Base-by-base conservation (phyloP, 768 basidiomycete genomes). In the Tremella fuciformis region DNA sequence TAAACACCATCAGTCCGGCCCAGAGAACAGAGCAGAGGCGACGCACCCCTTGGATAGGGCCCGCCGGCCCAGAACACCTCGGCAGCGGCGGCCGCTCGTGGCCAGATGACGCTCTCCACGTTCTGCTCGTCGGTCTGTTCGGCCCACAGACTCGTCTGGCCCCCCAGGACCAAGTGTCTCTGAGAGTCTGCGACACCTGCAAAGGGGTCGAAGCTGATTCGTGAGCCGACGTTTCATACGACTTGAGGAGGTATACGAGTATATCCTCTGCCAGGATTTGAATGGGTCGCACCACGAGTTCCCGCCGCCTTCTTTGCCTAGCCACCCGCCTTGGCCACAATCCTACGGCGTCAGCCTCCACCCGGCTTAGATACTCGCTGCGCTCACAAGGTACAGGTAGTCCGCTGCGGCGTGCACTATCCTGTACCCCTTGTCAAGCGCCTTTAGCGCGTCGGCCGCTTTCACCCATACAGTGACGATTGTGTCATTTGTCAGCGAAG, bases 231-330 rank as follows among this genome's bases (percentile, higher is more conserved):
- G 24, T 19, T 19, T 11, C 9, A 41, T 21, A 8, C 34, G 25
- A 7, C 39, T 21, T 34, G 25, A 67, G 26, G 16, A 19, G 18
- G 21, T 9, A 58, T 24, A 53, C 62, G 59, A 37, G 58, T 67
- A 58, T 55, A 86, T 86, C 77, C 84, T 82, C 69, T 86, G 84
- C 88, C 88, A 90, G 6, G 84, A 84, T 75, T 88, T 88, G 83
- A 85, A 88, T 0, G 86, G 86, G 65, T 86, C 85, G 67, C 86
- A 88, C 85, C 87, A 88, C 13, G 60, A 64, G 18, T 62, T 60
- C 3, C 77, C 68, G 16, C 57, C 65, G 9, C 63, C 71, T 67
- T 54, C 74, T 29, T 82, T 73, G 0, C 86, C 86, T 9, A 88
- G 76, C 86, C 87, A 89, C 25, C 80, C 84, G 8, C 88, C 88